Base-by-base conservation (phyloP, 1,284 basidiomycete species). In the Ganoderma resinaceum region DNA sequence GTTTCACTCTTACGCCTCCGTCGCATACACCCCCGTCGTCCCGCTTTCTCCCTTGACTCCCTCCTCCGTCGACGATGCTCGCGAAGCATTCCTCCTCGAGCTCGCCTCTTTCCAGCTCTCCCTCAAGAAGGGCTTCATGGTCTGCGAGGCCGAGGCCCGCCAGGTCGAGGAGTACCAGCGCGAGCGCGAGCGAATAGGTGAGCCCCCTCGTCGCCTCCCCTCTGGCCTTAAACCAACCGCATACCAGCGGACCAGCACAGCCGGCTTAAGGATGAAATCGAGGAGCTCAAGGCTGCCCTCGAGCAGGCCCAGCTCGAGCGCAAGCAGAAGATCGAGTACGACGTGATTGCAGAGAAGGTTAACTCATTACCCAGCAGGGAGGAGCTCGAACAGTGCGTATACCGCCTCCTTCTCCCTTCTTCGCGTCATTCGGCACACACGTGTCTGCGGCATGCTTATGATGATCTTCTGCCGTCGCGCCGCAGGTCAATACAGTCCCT, bases 141-240 rank as follows among this genome's bases (percentile, higher is more conserved):
- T 93, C 61, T 94, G 92, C 75, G 90, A 93, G 75, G 93, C 92
- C 8, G 93, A 95, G 80, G 87, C 87, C 61, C 83, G 93, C 73
- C 92, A 95, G 78, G 92, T 93, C 1, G 89, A 92, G 74, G 90
- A 93, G 78, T 95, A 95, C 76, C 86, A 92, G 73, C 82, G 84
- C 52, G 92, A 94, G 75, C 86, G 86, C 62, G 84, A 87, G 71
- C 81, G 86, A 72, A 92, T 94, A 76, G 90, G 93, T 92, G 76
- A 59, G 87, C 82, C 7, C 37, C 55, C 59, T 57, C 46, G 40
- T 57, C 23, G 23, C n/a, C 46, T 49, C 38, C 16, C 61, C 42
- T 63, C 62, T 59, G 52, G 70, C 68, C 52, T 64, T 65, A 38
- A 72, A 68, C 31, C 57, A 52, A 61, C 66, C 70, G 63, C 63